Conservation (phyloP, 208 protist species). For the Acanthamoeba quina region DNA sequence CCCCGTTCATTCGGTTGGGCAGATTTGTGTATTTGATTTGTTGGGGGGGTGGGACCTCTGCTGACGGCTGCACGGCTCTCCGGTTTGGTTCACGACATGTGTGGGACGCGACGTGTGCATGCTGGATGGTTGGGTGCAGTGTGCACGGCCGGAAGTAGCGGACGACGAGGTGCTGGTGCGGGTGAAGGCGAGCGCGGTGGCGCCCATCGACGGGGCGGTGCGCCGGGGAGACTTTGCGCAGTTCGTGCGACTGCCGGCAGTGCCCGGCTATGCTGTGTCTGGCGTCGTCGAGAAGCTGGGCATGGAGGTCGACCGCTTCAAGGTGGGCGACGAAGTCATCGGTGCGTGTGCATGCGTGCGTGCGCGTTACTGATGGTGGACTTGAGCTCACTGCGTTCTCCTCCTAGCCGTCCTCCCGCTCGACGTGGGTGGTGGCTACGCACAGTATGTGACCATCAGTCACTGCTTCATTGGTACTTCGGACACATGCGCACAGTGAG, state of each 20-base stretch:
- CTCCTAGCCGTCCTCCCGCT: slow-evolving; percentile 16
- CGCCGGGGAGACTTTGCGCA: slow-evolving; percentile 5
- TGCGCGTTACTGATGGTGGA: neutral
- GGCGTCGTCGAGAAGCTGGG: slow-evolving; percentile 39
- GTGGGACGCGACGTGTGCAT: neutral
- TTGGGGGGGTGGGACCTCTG: too few relatives aligned
- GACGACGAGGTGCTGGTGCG: slow-evolving; percentile 53
- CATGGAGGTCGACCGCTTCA: slow-evolving; percentile 45
- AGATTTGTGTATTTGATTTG: slow-evolving; percentile 1
- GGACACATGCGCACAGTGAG: too few relatives aligned
- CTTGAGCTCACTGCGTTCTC: neutral
- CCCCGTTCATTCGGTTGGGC: neutral
- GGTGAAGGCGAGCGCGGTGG: slow-evolving; percentile 43
- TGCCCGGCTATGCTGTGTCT: slow-evolving; percentile 44
- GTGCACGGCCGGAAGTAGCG: neutral
- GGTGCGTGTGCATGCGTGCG: neutral
- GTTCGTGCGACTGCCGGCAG: slow-evolving; percentile 19
- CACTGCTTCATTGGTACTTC: neutral
- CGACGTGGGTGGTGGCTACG: slow-evolving; percentile 53
- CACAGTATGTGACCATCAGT: slow-evolving; percentile 22
- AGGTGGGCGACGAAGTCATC: slow-evolving; percentile 43
- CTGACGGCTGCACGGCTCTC: neutral
- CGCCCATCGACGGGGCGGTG: slow-evolving; percentile 24
- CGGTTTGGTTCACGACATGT: neutral
- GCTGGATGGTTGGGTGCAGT: neutral